Base-by-base conservation (phyloP, 2,329 filamentous ascomycete species). In the Amauroascus niger region DNA sequence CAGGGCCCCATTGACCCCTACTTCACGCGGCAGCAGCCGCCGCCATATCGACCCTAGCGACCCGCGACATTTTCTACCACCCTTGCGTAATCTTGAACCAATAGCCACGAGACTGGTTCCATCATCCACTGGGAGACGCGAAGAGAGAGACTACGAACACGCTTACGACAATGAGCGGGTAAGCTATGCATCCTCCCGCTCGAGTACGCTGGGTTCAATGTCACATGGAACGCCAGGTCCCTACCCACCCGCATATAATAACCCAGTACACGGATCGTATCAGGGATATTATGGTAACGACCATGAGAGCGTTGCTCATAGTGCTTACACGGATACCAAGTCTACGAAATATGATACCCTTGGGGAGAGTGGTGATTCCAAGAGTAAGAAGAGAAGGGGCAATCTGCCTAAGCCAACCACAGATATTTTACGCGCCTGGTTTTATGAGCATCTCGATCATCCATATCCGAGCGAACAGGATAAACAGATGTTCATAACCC, bases 401-500 rank as follows among this genome's bases (percentile, higher is more conserved):
- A 95, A 95, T 64, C 75, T 95, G 2, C 89, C 89, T n/a, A 94
- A 94, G 65, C 86, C 89, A 52, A 87, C 88, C 0, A 95, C 88
- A 0, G 86, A 90, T 65, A 83, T 87, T 60, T 75, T 95, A 39
- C 81, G 86, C 52, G 75, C 80, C 0, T 95, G 89, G 89, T 90
- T 94, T 60, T 71, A 83, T 49, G 76, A 77, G n/a, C 86, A 93
- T 67, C 69, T 89, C 6, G 76, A 82, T 56, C 88, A 93, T 64
- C 88, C 88, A 0, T 95, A 95, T 65, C 88, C 88, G 1, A 89
- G 83, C 3, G 87, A 94, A 67, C 87, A 94, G 58, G 86, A 94
- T 71, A 94, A 95, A 69, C 81, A 90, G 64, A 80, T 86, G 55
- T 76, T 95, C 46, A 88, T 89, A 77, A 78, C 79, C 45, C 76